Evolutionary conservation across 345 rosid species (phyloP).

Genomic region (Dimocarpus longan): DNA sequence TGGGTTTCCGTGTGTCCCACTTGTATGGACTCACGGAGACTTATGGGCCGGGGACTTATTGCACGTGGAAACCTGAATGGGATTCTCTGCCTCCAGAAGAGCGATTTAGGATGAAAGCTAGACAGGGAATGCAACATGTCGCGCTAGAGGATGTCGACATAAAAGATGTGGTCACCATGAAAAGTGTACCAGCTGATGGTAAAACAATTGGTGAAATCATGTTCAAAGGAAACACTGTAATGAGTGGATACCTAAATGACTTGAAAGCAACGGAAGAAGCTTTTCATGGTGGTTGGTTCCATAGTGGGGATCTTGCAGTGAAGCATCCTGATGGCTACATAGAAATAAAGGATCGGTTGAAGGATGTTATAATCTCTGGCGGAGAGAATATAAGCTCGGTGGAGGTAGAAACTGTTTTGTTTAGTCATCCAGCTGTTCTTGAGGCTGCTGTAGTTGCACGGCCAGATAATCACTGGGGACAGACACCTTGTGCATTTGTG

Average conservation of each 20-base stretch:
- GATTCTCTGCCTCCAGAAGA: constrained; percentile 47
- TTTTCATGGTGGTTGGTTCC: constrained; percentile 74
- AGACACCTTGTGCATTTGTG: constrained; percentile 86
- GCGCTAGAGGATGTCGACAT: constrained; percentile 71
- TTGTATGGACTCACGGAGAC: constrained; percentile 81
- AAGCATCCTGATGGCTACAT: constrained; percentile 71
- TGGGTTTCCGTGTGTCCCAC: constrained; percentile 69
- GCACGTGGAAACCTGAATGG: constrained; percentile 78
- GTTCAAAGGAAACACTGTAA: constrained; percentile 76
- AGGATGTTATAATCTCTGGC: constrained; percentile 76
- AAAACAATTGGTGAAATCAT: constrained; percentile 66
- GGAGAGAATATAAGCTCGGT: constrained; percentile 80
- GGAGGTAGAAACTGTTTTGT: constrained; percentile 64
- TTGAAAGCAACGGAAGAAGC: constrained; percentile 58
- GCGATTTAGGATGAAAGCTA: constrained; percentile 51
- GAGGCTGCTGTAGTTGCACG: constrained; percentile 82
- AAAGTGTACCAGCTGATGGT: constrained; percentile 61
- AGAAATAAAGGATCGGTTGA: constrained; percentile 70
- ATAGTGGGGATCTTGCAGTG: constrained; percentile 77
- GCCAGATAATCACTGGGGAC: constrained; percentile 82
- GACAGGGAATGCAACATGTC: constrained; percentile 80
- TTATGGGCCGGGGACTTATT: constrained; percentile 71
- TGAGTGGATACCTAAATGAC: constrained; percentile 77
- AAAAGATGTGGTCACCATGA: constrained; percentile 54
- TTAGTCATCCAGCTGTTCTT: constrained; percentile 61